Evolutionary conservation across 371 early-diverging fungal species (phyloP).

Genomic region (Gilbertella persicaria): DNA sequence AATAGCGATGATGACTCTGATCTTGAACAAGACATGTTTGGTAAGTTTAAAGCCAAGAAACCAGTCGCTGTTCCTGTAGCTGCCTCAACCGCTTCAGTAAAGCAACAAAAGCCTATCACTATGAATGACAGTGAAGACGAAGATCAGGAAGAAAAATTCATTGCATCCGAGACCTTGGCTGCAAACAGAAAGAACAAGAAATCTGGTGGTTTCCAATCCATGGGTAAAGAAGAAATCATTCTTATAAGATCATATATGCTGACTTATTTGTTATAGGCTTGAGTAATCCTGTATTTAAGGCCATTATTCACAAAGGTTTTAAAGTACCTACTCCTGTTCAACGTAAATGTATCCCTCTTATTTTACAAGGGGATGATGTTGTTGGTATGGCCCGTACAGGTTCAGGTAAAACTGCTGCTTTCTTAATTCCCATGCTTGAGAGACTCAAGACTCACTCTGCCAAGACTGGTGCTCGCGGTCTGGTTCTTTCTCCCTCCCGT

Average conservation of each 20-base stretch:
- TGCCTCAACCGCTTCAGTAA: conserved; percentile 12
- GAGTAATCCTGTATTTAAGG: conserved; percentile 78
- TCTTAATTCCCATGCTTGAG: conserved; percentile 94
- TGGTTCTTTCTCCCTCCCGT: conserved; percentile 91
- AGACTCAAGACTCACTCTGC: conserved; percentile 86
- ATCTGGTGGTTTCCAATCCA: conserved; percentile 96
- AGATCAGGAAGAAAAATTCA: conserved; percentile 50
- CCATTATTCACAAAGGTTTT: conserved; percentile 89
- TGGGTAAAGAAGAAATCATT: conserved; percentile 67
- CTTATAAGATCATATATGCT: no score
- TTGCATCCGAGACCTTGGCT: conserved; percentile 52
- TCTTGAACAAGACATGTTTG: conserved; percentile 47
- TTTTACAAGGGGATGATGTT: conserved; percentile 90
- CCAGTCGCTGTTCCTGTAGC: conserved; percentile 18
- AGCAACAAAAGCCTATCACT: conserved; percentile 20
- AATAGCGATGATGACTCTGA: conserved; percentile 29
- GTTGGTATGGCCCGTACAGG: conserved; percentile 99
- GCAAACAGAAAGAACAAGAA: conserved; percentile 90
- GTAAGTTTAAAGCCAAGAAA: conserved; percentile 25
- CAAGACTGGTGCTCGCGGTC: conserved; percentile 84
- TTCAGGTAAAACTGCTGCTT: conserved; percentile 98
- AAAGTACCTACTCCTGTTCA: conserved; percentile 99
- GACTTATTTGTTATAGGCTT: conserved; percentile 50
- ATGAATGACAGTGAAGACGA: conserved; percentile 38
- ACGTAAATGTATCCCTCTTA: conserved; percentile 92